Evolutionary conservation across 2,329 filamentous ascomycete species (phyloP).

Genomic region (Paecilomyces sp.): DNA sequence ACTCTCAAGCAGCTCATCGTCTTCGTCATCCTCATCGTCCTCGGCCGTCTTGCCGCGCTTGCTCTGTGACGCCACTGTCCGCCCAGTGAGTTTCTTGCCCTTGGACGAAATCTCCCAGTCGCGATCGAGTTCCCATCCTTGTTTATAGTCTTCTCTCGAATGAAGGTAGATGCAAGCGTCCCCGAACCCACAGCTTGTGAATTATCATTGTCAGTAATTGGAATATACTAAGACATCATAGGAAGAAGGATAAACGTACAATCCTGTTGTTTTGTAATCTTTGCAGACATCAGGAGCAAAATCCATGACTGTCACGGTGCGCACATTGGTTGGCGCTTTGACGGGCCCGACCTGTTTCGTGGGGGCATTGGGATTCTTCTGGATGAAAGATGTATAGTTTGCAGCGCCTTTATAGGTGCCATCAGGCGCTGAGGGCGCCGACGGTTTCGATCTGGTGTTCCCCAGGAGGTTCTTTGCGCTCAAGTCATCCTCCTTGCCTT

Average conservation of each 20-base stretch:
- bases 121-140: slow-evolving; percentile 89
- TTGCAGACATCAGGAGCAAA: slow-evolving; percentile 93
- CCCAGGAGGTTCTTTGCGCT: slow-evolving; percentile 41
- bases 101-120: slow-evolving; percentile 86
- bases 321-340: slow-evolving; percentile 78
- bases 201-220: slow-evolving; percentile 5
- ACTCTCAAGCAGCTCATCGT: slow-evolving; percentile 67
- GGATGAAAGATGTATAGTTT: slow-evolving; percentile 66
- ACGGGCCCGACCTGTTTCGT: slow-evolving; percentile 70
- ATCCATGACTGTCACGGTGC: slow-evolving; percentile 83
- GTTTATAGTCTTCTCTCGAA: slow-evolving; percentile 60
- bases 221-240: background rate
- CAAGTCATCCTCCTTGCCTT: slow-evolving; percentile 48
- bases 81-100: slow-evolving; percentile 40
- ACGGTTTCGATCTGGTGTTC: slow-evolving; percentile 17
- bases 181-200: slow-evolving; percentile 57
- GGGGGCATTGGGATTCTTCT: slow-evolving; percentile 71
- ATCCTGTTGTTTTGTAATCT: slow-evolving; percentile 75
- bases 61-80: slow-evolving; percentile 40
- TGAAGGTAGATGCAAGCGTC: slow-evolving; percentile 71
- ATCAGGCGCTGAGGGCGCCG: slow-evolving; percentile 34
- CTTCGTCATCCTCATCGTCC: slow-evolving; percentile 49
- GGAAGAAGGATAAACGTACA: slow-evolving; percentile 46
- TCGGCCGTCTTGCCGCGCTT: slow-evolving; percentile 40
- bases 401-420: slow-evolving; percentile 72